Conservation (phyloP, 2,329 filamentous ascomycete species). For the Tolypocladium paradoxum region DNA sequence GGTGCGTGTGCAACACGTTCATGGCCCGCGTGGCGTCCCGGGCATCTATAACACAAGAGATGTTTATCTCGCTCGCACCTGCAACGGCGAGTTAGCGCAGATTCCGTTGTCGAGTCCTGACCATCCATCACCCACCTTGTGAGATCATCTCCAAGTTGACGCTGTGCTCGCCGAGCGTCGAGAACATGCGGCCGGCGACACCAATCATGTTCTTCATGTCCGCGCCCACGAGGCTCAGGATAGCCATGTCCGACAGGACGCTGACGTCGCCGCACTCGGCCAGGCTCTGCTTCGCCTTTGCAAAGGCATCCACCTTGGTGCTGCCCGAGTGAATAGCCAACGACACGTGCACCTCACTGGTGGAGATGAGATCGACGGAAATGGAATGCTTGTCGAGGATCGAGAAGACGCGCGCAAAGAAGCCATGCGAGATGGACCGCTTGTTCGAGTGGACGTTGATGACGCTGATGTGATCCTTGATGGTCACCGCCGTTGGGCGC, state of each 20-base stretch:
- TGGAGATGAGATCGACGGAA: constrained; percentile 93
- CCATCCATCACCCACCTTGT: constrained; percentile 53
- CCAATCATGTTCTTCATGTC: constrained; percentile 98
- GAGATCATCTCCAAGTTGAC: constrained; percentile 99
- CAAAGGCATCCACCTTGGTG: constrained; percentile 48
- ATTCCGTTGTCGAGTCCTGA: background rate
- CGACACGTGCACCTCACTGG: constrained; percentile 91
- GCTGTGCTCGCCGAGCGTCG: constrained; percentile 81
- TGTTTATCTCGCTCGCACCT: constrained; percentile 98
- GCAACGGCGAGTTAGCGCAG: background rate
- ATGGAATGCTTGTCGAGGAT: constrained; percentile 80
- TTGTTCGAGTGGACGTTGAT: constrained; percentile 98
- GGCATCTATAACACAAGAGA: constrained; percentile 92
- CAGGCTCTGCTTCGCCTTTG: constrained; percentile 61
- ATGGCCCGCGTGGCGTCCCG: constrained; percentile 84
- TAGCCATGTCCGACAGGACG: constrained; percentile 85
- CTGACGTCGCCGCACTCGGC: constrained; percentile 80
- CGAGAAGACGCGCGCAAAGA: constrained; percentile 87
- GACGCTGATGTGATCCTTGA: constrained; percentile 93
- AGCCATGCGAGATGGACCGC: constrained; percentile 88
- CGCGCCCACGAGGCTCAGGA: constrained; percentile 84
- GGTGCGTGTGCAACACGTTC: constrained; percentile 90
- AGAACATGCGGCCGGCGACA: constrained; percentile 90
- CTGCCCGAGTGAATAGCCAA: constrained; percentile 87
- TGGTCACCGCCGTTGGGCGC: constrained; percentile 81